These are phyloP conservation scores for Aspergillus diversus DNA, from an alignment of 495 filamentous ascomycete genomes.

Conservation along the genomic window DNA sequence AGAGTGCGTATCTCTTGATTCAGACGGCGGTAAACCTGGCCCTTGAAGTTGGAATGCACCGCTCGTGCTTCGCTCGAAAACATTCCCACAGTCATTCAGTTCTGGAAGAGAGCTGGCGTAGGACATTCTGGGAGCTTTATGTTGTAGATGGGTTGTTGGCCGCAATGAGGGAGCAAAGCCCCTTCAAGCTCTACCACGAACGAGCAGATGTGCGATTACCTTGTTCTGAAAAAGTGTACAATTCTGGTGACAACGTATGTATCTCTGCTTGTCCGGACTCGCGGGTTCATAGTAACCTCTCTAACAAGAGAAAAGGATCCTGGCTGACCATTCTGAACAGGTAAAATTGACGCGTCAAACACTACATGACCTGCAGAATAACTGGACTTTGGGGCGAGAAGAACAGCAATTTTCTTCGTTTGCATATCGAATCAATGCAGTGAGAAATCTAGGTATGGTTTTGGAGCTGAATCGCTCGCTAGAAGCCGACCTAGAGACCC, in stretches of 20 bases:
- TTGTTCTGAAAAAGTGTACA: slow-evolving; percentile 28
- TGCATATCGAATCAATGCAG: slow-evolving; percentile 49
- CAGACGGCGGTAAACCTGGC: slow-evolving; percentile 64
- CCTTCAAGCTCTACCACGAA: slow-evolving; percentile 39
- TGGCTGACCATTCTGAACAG: slow-evolving; percentile 3
- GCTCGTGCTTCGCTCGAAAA: slow-evolving; percentile 41
- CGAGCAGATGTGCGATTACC: slow-evolving; percentile 34
- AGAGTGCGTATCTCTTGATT: slow-evolving; percentile 61
- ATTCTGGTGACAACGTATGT: slow-evolving; percentile 14
- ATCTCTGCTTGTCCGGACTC: background rate
- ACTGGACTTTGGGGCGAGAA: slow-evolving; percentile 13
- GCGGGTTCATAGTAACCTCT: too few species aligned
- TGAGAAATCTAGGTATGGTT: slow-evolving; percentile 66
- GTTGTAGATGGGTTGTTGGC: slow-evolving; percentile 61
- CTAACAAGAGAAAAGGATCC: too few species aligned
- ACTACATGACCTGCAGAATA: slow-evolving; percentile 19
- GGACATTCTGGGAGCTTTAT: slow-evolving; percentile 85
- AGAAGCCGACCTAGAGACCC: slow-evolving; percentile 20
- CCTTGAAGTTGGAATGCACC: slow-evolving; percentile 69
- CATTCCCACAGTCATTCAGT: slow-evolving; percentile 46
- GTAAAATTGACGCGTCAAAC: slow-evolving; percentile 12
- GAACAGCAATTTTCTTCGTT: slow-evolving; percentile 29
- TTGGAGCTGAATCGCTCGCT: slow-evolving; percentile 50
- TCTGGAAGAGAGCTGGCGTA: slow-evolving; percentile 73
- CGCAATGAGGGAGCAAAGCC: slow-evolving; percentile 28